These are phyloP conservation scores for Ascosphaera aggregata DNA, from an alignment of 2,329 filamentous ascomycete genomes.

Conservation along the genomic window DNA sequence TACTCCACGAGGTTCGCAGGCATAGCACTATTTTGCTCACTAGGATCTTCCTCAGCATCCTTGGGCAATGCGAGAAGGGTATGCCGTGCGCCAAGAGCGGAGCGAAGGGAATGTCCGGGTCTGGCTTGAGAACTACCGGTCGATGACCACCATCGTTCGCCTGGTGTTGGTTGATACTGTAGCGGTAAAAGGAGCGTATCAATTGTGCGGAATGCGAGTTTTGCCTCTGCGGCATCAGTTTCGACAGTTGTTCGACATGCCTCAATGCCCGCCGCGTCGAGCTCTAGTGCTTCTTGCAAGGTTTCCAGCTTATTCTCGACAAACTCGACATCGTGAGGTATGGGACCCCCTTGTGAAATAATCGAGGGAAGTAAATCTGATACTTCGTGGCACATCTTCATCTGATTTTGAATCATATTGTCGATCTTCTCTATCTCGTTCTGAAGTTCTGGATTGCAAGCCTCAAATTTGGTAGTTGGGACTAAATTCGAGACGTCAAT, in stretches of 20 bases:
- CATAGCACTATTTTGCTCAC: slow-evolving; percentile 25
- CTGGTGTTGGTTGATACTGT: slow-evolving; percentile 31
- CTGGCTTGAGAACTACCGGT: slow-evolving; percentile 18
- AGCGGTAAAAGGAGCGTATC: slow-evolving; percentile 50
- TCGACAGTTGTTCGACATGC: slow-evolving; percentile 32
- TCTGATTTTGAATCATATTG: slow-evolving; percentile 55
- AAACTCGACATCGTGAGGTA: slow-evolving; percentile 42
- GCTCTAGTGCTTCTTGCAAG: slow-evolving; percentile 37
- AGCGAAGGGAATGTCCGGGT: slow-evolving; percentile 14
- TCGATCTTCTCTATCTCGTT: slow-evolving; percentile 58
- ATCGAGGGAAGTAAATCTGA: slow-evolving; percentile 45
- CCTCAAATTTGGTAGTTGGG: slow-evolving; percentile 76
- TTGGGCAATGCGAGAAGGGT: slow-evolving; percentile 25
- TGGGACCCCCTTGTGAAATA: slow-evolving; percentile 36
- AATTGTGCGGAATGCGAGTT: slow-evolving; percentile 47
- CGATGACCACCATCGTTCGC: slow-evolving; percentile 17
- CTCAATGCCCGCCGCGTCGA: slow-evolving; percentile 37
- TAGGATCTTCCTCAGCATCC: slow-evolving; percentile 18
- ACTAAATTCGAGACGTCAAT: slow-evolving; percentile 60
- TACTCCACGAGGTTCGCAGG: slow-evolving; percentile 38
- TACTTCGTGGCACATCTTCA: slow-evolving; percentile 47
- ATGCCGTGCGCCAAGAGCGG: slow-evolving; percentile 14
- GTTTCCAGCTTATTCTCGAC: slow-evolving; percentile 37
- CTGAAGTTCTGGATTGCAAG: slow-evolving; percentile 63
- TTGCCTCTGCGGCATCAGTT: slow-evolving; percentile 45